A percentile compares a stretch with the other conserved stretches of the same genome.
Evolutionary conservation across 805 yeast species (phyloP).

Genomic region (Candida verbasci): DNA sequence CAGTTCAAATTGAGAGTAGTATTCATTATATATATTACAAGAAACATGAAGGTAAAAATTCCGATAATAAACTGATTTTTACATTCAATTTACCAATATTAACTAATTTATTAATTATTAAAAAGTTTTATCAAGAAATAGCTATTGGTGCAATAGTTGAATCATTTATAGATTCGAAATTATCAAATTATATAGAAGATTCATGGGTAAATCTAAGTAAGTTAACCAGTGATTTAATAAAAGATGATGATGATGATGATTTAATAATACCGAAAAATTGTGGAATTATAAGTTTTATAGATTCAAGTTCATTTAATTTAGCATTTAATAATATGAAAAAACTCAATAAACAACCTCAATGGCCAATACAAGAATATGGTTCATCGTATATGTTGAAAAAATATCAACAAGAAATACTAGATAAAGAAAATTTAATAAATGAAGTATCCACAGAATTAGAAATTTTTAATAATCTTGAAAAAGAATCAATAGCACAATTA

Average conservation of each 20-base stretch:
- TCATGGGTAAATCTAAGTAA: conserved; percentile 49
- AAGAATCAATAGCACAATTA: conserved; percentile 51
- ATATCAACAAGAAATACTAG: conserved; percentile 33
- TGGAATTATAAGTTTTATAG: conserved; percentile 71
- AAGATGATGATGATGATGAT: conserved; percentile 13
- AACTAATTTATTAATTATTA: conserved; percentile 49
- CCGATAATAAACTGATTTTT: conserved; percentile 61
- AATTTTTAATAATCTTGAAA: conserved; percentile 69
- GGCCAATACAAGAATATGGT: conserved; percentile 32
- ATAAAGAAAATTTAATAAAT: conserved; percentile 47
- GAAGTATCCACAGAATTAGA: conserved; percentile 59
- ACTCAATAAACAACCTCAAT: conserved; percentile 25
- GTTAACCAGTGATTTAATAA: conserved; percentile 53
- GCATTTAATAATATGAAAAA: conserved; percentile 63
- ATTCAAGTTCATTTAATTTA: conserved; percentile 58
- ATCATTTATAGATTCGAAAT: conserved; percentile 26
- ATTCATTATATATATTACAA: conserved; percentile 62
- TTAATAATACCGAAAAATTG: conserved; percentile 62
- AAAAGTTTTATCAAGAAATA: conserved; percentile 52
- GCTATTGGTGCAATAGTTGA: conserved; percentile 67
- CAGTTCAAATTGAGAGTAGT: conserved; percentile 39
- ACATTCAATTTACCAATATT: conserved; percentile 70
- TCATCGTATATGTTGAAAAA: conserved; percentile 41
- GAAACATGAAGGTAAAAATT: conserved; percentile 51
- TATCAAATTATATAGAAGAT: conserved; percentile 42